These are phyloP conservation scores for Cryoendolithus antarcticus DNA, from an alignment of 2,329 filamentous ascomycete genomes.

Conservation along the genomic window DNA sequence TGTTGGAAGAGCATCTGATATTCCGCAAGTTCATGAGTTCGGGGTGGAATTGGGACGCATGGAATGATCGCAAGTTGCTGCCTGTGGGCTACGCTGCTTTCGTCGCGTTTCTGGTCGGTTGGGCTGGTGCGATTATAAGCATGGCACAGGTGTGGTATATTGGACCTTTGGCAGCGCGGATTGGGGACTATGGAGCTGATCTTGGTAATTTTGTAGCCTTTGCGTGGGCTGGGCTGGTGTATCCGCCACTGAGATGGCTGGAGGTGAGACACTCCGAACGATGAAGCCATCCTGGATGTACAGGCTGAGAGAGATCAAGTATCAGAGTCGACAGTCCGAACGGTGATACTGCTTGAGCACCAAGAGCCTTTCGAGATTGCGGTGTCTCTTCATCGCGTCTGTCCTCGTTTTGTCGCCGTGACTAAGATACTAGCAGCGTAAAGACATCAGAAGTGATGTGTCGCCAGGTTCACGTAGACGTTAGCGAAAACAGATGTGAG, in stretches of 20 bases:
- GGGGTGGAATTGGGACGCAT: conserved; percentile 48
- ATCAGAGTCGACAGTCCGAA: no score
- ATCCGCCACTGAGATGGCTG: conserved; percentile 39
- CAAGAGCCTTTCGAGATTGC: no score
- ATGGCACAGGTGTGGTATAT: conserved; percentile 62
- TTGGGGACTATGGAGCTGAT: conserved; percentile 47
- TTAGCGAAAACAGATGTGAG: no score
- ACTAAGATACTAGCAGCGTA: no score
- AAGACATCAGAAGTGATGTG: no score
- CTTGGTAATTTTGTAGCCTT: conserved; percentile 52
- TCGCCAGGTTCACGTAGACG: no score
- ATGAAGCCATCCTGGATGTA: conserved; percentile 20
- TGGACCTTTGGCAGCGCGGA: conserved; percentile 46
- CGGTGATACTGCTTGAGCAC: no score
- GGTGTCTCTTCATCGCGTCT: no score
- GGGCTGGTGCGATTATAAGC: conserved; percentile 51
- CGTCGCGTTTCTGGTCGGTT: conserved; percentile 50
- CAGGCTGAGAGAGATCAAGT: no score
- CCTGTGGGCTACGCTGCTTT: conserved; percentile 52
- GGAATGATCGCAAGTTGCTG: conserved; percentile 47
- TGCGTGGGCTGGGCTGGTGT: conserved; percentile 46
- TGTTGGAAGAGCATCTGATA: conserved; percentile 49
- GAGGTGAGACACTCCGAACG: conserved; percentile 40
- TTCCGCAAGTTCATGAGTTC: conserved; percentile 39
- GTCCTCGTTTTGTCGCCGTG: no score